Conservation (phyloP, 2,329 filamentous ascomycete genomes). For the Lachnellula subtilissima region DNA sequence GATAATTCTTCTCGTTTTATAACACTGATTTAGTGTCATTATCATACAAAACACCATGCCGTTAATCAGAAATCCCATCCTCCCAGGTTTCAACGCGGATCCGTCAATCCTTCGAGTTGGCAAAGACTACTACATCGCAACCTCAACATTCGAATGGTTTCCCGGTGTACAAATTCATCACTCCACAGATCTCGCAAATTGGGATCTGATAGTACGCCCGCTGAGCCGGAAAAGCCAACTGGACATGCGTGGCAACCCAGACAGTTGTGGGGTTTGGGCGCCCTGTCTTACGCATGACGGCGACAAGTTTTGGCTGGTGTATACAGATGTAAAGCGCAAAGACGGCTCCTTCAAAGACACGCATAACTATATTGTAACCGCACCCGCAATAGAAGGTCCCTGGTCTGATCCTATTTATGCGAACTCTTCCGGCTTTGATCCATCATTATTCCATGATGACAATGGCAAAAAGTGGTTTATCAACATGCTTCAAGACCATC, state of each 20-base stretch:
- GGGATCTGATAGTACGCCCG: conserved; percentile 40
- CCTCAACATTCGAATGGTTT: conserved; percentile 51
- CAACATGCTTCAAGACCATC: conserved; percentile 54
- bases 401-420: conserved; percentile 58
- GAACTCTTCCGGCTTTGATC: conserved; percentile 60
- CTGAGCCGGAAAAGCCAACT: conserved; percentile 47
- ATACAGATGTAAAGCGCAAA: conserved; percentile 63
- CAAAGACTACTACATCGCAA: conserved; percentile 48
- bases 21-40: too few relatives aligned
- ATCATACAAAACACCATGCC: conserved; percentile 5
- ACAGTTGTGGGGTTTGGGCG: conserved; percentile 60
- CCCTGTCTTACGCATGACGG: conserved; percentile 60
- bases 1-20: too few relatives aligned
- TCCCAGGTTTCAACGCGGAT: conserved; percentile 51
- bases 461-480: conserved; percentile 52
- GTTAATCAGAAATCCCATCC: conserved; percentile 31
- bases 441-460: conserved; percentile 54
- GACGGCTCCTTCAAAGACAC: conserved; percentile 62
- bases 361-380: conserved; percentile 58
- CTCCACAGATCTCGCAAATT: conserved; percentile 40
- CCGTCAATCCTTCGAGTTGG: conserved; percentile 47
- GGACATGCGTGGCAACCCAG: conserved; percentile 54
- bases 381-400: conserved; percentile 49
- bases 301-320: conserved; percentile 57
- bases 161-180: conserved; percentile 50